Evolutionary conservation across 73 alveolate species (phyloP).

Genomic region (Durusdinium trenchii): DNA sequence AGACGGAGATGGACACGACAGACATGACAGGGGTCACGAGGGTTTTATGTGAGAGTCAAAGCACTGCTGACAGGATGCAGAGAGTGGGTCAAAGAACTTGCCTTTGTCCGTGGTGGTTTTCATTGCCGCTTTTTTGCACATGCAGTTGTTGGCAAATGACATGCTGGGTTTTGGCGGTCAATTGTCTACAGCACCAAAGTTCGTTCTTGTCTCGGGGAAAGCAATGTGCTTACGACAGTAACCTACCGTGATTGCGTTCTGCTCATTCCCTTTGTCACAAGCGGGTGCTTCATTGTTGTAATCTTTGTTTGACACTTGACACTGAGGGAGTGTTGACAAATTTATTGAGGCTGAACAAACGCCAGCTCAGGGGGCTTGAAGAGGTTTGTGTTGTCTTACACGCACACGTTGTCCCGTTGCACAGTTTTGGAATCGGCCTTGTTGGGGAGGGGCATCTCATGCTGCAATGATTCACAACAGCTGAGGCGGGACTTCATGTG

Average conservation of each 20-base stretch:
- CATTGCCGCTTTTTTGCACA: slow-evolving; percentile 16
- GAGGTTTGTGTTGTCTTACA: background rate
- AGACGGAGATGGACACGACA: background rate
- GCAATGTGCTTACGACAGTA: too few species aligned
- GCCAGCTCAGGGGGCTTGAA: too few species aligned
- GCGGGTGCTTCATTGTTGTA: too few species aligned
- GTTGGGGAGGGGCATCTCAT: background rate
- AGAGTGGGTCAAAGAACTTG: slow-evolving; percentile 52
- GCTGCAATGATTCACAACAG: background rate
- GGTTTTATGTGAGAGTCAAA: background rate
- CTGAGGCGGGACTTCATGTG: slow-evolving; percentile 63
- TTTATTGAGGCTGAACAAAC: too few species aligned
- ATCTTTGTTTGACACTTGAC: too few species aligned
- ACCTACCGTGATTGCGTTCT: too few species aligned
- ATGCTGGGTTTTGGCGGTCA: background rate
- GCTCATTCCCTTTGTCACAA: too few species aligned
- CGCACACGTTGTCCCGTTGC: background rate
- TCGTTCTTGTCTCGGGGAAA: too few species aligned
- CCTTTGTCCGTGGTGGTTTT: slow-evolving; percentile 42
- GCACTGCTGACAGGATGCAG: slow-evolving; percentile 18
- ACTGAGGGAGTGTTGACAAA: too few species aligned
- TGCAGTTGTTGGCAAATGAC: background rate
- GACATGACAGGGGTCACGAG: background rate
- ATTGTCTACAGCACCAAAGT: too few species aligned
- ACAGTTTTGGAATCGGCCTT: background rate